Conservation (phyloP, 106 monocot genomes). For the Alisma plantagoaquatica region DNA sequence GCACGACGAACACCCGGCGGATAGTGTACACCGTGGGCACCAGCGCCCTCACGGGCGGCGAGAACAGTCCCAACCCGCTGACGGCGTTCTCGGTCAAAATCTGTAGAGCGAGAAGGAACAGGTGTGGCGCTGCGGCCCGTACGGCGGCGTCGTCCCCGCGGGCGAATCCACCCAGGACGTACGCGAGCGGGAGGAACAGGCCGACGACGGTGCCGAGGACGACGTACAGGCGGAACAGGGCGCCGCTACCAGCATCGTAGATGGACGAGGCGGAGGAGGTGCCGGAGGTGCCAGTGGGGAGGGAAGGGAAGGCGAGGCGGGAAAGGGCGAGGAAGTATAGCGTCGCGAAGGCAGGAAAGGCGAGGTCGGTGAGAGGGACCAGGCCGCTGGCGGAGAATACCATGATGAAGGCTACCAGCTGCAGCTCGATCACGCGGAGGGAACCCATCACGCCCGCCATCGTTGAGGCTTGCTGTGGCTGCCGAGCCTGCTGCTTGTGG, state of each 20-base stretch:
- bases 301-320: constrained; percentile 56
- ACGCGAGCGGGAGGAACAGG: constrained; percentile 80
- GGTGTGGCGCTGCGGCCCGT: constrained; percentile 72
- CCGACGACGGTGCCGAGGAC: constrained; percentile 71
- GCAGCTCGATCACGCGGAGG: constrained; percentile 87
- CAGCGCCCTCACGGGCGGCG: constrained; percentile 76
- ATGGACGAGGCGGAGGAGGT: background rate
- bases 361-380: constrained; percentile 78
- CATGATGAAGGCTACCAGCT: constrained; percentile 95
- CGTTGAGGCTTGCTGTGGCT: constrained; percentile 7
- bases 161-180: constrained; percentile 94
- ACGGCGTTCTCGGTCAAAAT: constrained; percentile 85
- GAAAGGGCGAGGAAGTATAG: constrained; percentile 46
- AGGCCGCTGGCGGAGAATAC: constrained; percentile 96
- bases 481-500: constrained; percentile 6
- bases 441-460: constrained; percentile 71
- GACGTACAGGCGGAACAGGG: constrained; percentile 49
- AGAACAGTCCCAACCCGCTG: constrained; percentile 50
- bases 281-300: constrained; percentile 46
- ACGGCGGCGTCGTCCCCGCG: constrained; percentile 77
- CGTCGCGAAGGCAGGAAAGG: constrained; percentile 55
- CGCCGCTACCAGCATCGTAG: constrained; percentile 27
- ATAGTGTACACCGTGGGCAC: constrained; percentile 82
- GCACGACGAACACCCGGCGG: constrained; percentile 57
- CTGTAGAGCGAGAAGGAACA: constrained; percentile 79